Evolutionary conservation across 768 basidiomycete genomes (phyloP).

Genomic region (Mycena indigotica): DNA sequence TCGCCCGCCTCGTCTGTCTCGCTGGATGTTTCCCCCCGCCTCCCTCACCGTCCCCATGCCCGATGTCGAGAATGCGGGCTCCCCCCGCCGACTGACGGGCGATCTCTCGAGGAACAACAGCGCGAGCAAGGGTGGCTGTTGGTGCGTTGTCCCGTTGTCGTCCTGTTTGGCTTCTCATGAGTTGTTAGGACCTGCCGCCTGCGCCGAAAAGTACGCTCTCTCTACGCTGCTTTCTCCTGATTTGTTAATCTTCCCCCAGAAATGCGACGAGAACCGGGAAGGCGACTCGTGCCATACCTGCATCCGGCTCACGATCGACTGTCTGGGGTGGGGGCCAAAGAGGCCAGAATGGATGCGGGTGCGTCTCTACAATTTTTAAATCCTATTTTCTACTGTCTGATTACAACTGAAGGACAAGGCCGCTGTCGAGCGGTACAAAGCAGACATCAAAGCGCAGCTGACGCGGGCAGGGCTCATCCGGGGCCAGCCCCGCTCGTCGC

Average conservation of each 20-base stretch:
- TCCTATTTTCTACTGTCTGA: constrained; percentile 16
- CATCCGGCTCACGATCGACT: constrained; percentile 76
- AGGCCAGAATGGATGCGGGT: constrained; percentile 92
- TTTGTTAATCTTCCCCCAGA: constrained; percentile 43
- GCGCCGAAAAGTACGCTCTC: constrained; percentile 69
- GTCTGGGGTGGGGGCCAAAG: constrained; percentile 82
- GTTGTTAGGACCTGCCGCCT: constrained; percentile 87
- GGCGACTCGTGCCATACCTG: constrained; percentile 83
- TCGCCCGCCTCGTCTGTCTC: constrained; percentile 49
- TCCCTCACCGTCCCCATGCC: constrained; percentile 40
- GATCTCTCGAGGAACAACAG: constrained; percentile 56
- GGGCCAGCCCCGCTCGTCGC: constrained; percentile 72
- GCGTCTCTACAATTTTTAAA: constrained; percentile 27
- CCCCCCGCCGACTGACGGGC: constrained; percentile 48
- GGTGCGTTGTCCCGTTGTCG: constrained; percentile 42
- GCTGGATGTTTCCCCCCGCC: constrained; percentile 49
- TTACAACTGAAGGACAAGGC: constrained; percentile 67
- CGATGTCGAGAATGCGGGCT: constrained; percentile 39
- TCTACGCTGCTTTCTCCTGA: not conserved
- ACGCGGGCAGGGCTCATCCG: constrained; percentile 78
- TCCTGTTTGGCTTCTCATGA: constrained; percentile 12
- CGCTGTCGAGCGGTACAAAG: constrained; percentile 80
- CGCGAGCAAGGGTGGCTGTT: constrained; percentile 76
- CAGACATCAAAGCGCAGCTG: constrained; percentile 79
- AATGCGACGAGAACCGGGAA: constrained; percentile 87